Evolutionary conservation across 192 early-diverging fungal genomes (phyloP), one percentile per base, ranked within the genome.

Genomic region (Coemansia sp.): DNA sequence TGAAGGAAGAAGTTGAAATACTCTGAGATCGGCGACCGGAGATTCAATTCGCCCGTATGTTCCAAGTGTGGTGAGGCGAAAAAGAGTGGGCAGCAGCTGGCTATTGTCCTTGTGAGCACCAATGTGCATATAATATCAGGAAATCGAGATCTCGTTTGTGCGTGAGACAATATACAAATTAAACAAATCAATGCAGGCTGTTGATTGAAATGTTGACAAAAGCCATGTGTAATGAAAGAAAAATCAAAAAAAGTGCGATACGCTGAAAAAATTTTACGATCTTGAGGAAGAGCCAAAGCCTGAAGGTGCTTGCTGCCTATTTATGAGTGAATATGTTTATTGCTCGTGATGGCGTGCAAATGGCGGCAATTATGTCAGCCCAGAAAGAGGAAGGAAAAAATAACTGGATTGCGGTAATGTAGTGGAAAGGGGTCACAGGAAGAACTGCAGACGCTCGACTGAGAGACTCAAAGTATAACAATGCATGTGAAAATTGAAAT

Each of bases 401-500:
- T 27, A 50, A 7, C 2, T 58, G 34, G 31, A 13, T 58, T 33
- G 57, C 57, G 31, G 57, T 36, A 58, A 58, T 18, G 33, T 58
- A 33, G 10, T 29, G 20, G 41, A 41, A 11, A 33, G 11, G 50
- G 27, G 52, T 31, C 53, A 57, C 53, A 57, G 27, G 53, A 31
- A 13, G 53, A 31, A 6, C 53, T 15, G 53, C 53, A 57, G 12
- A 31, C 31, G 7, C 31, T 33, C 24, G 33, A 16, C 12, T 60
- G 57, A 60, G 57, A 34, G 5, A 8, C 57, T 60, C 31, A 34
- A 34, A 60, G 2, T 36, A 16, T 34, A 34, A 18, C 57, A 31
- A 34, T 16, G 57, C 57, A 60, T 60, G 57, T 60, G 57, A 60
- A 60, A 60, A 16, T 12, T 38, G 53, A 57, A 15, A 24, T 5